Conservation (phyloP, 306 rosid genomes). For the Castanea crenata region DNA sequence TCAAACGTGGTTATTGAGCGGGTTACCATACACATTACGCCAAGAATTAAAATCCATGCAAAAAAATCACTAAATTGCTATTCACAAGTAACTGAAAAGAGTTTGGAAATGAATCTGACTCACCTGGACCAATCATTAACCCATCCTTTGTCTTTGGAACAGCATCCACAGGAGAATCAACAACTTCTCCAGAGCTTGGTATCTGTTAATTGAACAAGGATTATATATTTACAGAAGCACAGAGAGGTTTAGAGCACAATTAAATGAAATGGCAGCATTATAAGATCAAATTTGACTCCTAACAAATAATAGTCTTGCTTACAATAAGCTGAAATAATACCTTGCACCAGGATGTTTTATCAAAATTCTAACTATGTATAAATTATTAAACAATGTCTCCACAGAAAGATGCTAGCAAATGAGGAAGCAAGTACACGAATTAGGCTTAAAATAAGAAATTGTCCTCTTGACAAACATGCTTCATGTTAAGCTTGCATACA, state of each 20-base stretch:
- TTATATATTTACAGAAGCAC: neutral
- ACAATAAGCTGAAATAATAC: neutral
- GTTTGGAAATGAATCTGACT: slow-evolving; percentile 34
- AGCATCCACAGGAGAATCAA: slow-evolving; percentile 61
- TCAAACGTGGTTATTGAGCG: neutral
- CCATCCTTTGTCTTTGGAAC: slow-evolving; percentile 72
- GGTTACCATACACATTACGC: neutral
- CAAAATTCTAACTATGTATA: neutral
- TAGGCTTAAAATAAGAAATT: neutral
- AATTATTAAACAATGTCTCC: neutral
- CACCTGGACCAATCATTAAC: slow-evolving; percentile 90
- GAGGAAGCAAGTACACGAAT: neutral
- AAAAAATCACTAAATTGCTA: neutral
- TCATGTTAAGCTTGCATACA: neutral
- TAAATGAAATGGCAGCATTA: neutral
- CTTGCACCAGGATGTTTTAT: neutral
- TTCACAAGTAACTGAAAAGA: slow-evolving; percentile 15
- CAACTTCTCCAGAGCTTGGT: slow-evolving; percentile 67
- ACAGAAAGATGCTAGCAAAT: neutral
- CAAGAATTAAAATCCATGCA: neutral
- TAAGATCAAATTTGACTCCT: neutral
- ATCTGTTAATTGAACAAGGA: slow-evolving; percentile 50
- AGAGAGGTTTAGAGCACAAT: neutral
- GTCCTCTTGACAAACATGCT: too few relatives aligned
- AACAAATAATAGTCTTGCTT: neutral